A percentile compares a stretch with the other conserved stretches of the same genome.
phyloP scores from a whole-genome alignment of 345 rosid genomes.

The Rhizophora apiculata region DNA sequence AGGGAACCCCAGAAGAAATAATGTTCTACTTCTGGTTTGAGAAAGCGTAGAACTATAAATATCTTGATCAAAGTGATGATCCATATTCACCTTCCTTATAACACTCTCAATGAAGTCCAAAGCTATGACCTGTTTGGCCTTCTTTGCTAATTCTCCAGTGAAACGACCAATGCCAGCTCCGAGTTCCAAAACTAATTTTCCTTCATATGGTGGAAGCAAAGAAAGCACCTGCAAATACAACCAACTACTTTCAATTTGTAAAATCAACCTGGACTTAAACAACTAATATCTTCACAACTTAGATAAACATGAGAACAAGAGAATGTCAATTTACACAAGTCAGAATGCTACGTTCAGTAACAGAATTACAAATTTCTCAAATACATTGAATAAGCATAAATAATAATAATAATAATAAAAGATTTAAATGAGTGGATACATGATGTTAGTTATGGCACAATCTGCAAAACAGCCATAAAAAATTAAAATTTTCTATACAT shows the following conservation, averaged over 20 bases:
- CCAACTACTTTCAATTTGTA: slow-evolving; percentile 11
- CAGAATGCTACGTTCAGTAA: too few relatives aligned
- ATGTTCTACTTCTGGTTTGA: neutral
- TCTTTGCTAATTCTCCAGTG: slow-evolving; percentile 79
- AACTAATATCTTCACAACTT: too few relatives aligned
- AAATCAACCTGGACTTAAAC: neutral
- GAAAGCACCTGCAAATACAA: slow-evolving; percentile 56
- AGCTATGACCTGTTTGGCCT: slow-evolving; percentile 71
- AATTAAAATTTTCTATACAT: too few relatives aligned
- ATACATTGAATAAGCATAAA: too few relatives aligned
- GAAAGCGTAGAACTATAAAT: neutral
- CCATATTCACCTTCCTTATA: slow-evolving; percentile 65
- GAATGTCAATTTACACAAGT: too few relatives aligned
- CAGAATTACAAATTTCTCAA: too few relatives aligned
- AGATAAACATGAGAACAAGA: too few relatives aligned
- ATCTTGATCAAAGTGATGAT: neutral
- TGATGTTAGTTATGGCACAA: too few relatives aligned
- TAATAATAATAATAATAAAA: too few relatives aligned
- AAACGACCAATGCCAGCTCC: slow-evolving; percentile 99
- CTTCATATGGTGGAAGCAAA: slow-evolving; percentile 71
- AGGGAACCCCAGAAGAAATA: neutral
- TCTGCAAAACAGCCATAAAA: too few relatives aligned
- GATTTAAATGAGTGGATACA: too few relatives aligned
- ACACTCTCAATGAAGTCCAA: slow-evolving; percentile 81
- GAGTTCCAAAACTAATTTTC: slow-evolving; percentile 71